phyloP scores from a whole-genome alignment of 495 filamentous ascomycete genomes.

The Tuber melanosporum region DNA sequence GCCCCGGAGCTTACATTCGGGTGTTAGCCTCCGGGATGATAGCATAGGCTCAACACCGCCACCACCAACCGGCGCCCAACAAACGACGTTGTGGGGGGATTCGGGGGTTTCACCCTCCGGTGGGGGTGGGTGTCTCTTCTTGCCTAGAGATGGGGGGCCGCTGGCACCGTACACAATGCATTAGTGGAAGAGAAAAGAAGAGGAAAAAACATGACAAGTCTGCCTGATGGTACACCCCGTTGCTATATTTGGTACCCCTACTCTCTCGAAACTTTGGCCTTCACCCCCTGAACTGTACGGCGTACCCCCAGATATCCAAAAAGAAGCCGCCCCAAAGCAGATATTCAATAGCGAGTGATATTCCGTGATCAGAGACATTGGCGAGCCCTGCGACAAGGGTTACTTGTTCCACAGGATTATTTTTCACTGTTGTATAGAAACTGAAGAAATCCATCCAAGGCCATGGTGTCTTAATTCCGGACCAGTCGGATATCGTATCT shows the following conservation, averaged over 20 bases:
- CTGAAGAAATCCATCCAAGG: no score
- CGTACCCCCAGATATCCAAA: background rate
- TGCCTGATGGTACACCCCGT: background rate
- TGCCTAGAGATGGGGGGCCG: background rate
- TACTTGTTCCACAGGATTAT: background rate
- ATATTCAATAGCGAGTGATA: slow-evolving; percentile 5
- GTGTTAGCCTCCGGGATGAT: no score
- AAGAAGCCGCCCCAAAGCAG: background rate
- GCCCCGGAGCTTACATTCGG: background rate
- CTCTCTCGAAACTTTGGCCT: no score
- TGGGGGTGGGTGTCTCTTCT: background rate
- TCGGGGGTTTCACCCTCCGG: background rate
- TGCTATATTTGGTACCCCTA: background rate
- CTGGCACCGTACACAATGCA: background rate
- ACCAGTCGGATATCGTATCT: no score
- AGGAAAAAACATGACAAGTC: no score
- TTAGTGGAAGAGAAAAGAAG: background rate
- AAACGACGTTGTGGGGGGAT: background rate
- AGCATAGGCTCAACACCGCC: no score
- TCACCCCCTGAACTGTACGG: background rate
- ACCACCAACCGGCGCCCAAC: background rate
- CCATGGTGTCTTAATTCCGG: no score
- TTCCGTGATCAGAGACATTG: background rate
- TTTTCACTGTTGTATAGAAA: background rate
- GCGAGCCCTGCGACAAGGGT: background rate